Evolutionary conservation across 1,284 basidiomycete genomes (phyloP), one percentile per base, ranked within the genome.

Genomic region (Boletellus sp.): DNA sequence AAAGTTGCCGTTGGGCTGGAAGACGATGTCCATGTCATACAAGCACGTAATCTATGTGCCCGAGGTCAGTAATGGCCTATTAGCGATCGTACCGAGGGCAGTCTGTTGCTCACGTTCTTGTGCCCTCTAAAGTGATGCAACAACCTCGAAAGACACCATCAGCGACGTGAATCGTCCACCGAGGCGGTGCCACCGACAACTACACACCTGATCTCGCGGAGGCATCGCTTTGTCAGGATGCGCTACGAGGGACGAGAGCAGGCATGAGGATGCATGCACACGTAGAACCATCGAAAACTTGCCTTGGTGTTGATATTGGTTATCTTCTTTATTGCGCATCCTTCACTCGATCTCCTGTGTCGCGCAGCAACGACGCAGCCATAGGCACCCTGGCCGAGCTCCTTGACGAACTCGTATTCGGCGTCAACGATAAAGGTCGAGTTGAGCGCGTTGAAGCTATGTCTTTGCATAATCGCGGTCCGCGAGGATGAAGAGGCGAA

Each of bases 261-360:
- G 41, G 42, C 35, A 38, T 57, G 36, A 54, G 21, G 15, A 44
- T 18, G 30, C 8, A 24, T 22, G 22, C 19, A 30, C n/a, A 30
- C 19, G 1, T 8, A 30, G 16, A 44, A 38, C 12, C 13, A 5
- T 36, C 39, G 49, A 42, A 38, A 13, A 57, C 72, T 45, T 56
- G 83, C 89, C 81, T 97, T 97, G 48, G 91, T 94, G 70, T 96
- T 96, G 66, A 97, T 94, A 68, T 96, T 97, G 51, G 94, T 97
- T 68, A 97, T 96, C 79, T 95, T 95, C 79, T 95, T 95, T 74
- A 95, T 93, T 61, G 94, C 95, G 61, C 93, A 90, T 26, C 91
- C 91, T 69, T 95, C 93, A 33, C 89, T 89, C 6, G 90, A 88
- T 60, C 86, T 76, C 58, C 85, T 84, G 71, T 95, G 90, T 57